These are phyloP conservation scores for Saccharum hybrid DNA, from an alignment of 202 grass and related monocot species.

Conservation along the genomic window DNA sequence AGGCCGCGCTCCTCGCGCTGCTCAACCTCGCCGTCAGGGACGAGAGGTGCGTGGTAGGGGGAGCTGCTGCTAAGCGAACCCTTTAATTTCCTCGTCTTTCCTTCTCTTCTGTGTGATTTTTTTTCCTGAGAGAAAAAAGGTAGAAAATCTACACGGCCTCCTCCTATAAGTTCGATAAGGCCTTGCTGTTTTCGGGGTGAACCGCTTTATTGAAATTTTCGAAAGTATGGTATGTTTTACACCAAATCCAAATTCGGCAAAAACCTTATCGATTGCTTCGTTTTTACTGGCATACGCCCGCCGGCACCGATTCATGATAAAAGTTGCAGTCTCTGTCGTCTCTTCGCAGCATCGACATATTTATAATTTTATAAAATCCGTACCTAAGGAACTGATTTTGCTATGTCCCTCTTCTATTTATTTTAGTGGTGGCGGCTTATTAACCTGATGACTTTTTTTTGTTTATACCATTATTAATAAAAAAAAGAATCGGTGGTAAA, in stretches of 20 bases:
- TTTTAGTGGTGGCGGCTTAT: slow-evolving; percentile 24
- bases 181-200: slow-evolving; percentile 17
- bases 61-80: background rate
- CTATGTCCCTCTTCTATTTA: no score
- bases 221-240: background rate
- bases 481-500: background rate
- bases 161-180: background rate
- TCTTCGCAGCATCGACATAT: background rate
- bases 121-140: background rate
- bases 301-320: background rate
- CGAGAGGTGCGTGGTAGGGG: slow-evolving; percentile 55
- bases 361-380: background rate
- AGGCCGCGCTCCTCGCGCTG: slow-evolving; percentile 85
- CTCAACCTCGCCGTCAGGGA: slow-evolving; percentile 96
- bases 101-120: background rate
- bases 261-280: background rate
- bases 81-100: background rate
- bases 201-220: background rate
- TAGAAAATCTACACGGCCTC: background rate
- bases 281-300: background rate
- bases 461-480: background rate
- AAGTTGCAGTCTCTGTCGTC: slow-evolving; percentile 12
- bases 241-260: background rate
- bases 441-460: background rate
- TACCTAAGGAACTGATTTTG: background rate